These are phyloP conservation scores for Melianthus villosus DNA, from an alignment of 441 rosid genomes.

Conservation along the genomic window DNA sequence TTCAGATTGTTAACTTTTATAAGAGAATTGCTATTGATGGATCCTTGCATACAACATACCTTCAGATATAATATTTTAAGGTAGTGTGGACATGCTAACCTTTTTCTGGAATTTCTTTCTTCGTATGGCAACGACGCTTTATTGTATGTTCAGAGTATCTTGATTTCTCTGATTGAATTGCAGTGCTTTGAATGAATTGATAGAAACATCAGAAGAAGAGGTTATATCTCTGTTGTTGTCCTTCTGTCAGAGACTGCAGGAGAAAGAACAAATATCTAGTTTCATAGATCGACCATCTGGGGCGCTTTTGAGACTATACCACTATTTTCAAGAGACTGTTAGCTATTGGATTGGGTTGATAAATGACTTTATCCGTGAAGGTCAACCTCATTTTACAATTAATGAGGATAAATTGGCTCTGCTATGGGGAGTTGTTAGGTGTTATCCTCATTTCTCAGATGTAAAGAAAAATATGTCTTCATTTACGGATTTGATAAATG, in stretches of 20 bases:
- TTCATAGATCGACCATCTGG: constrained; percentile 25
- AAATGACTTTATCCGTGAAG: constrained; percentile 19
- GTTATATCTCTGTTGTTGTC: constrained; percentile 38
- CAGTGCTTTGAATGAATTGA: constrained; percentile 59
- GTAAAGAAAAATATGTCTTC: constrained; percentile 21
- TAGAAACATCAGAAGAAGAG: constrained; percentile 47
- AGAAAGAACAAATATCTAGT: constrained; percentile 14
- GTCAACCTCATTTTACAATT: constrained; percentile 17
- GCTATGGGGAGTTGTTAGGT: constrained; percentile 51
- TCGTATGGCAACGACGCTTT: too few species aligned
- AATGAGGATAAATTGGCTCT: constrained; percentile 32
- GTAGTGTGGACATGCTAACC: constrained; percentile 18
- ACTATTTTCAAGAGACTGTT: constrained; percentile 27
- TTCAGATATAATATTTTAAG: constrained; percentile 45
- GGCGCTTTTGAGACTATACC: constrained; percentile 22
- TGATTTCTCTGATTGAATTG: constrained; percentile 17
- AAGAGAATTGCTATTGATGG: constrained; percentile 41
- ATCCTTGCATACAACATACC: constrained; percentile 20
- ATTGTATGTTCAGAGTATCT: constrained; percentile 7
- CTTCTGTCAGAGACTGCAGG: constrained; percentile 45
- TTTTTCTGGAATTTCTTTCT: constrained; percentile 6
- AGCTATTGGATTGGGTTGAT: constrained; percentile 16
- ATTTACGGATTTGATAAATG: constrained; percentile 37
- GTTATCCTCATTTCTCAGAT: constrained; percentile 38
- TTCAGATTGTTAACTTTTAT: constrained; percentile 57